phyloP scores from a whole-genome alignment of 495 filamentous ascomycete species.

The Evansstolkia leycettana region DNA sequence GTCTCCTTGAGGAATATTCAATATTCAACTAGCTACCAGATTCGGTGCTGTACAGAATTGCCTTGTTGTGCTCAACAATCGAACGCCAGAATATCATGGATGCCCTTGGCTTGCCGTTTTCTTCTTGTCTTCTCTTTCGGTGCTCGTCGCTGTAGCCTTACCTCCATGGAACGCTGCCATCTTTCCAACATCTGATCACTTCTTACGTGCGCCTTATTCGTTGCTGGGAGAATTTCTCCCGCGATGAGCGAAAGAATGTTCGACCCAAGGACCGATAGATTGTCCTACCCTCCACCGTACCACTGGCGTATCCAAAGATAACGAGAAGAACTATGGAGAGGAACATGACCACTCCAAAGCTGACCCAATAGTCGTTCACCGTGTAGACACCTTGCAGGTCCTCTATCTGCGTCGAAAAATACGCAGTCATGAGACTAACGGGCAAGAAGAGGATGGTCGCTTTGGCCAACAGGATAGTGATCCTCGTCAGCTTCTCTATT shows the following conservation, averaged over 20 bases:
- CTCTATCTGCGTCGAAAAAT: constrained; percentile 62
- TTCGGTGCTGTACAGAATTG: no score
- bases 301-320: constrained; percentile 33
- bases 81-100: no score
- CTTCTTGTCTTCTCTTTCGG: no score
- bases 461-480: constrained; percentile 74
- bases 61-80: no score
- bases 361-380: constrained; percentile 55
- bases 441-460: constrained; percentile 77
- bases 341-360: constrained; percentile 55
- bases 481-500: constrained; percentile 65
- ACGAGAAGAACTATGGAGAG: constrained; percentile 46
- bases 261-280: constrained; percentile 34
- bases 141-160: no score
- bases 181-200: constrained; percentile 1
- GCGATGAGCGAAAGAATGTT: constrained; percentile 26
- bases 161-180: no score
- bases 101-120: no score
- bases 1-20: no score
- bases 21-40: no score
- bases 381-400: constrained; percentile 47
- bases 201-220: neutral
- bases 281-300: constrained; percentile 37
- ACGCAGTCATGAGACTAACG: constrained; percentile 72
- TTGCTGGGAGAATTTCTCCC: constrained; percentile 9